A percentile compares a stretch with the other conserved stretches of the same genome.
These are phyloP conservation scores for Bullera alba DNA, from an alignment of 768 basidiomycete species.

Conservation along the genomic window DNA sequence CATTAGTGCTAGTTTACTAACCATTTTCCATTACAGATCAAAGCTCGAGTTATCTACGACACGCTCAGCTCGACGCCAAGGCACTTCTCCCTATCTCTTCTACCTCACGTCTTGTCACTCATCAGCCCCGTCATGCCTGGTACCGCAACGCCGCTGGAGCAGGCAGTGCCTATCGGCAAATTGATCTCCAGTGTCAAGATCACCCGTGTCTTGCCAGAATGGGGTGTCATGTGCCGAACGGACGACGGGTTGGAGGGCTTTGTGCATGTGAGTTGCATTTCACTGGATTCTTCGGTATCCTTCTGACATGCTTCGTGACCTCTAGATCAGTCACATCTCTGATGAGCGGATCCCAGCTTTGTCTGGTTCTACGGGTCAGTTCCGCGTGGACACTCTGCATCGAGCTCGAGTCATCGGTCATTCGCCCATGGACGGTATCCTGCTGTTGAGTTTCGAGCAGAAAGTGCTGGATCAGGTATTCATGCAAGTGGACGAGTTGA, in stretches of 20 bases:
- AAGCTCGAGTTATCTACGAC: constrained; percentile 76
- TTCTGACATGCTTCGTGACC: neutral
- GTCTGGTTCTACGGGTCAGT: constrained; percentile 63
- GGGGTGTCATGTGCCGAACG: constrained; percentile 69
- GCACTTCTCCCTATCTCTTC: constrained; percentile 71
- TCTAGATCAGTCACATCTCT: constrained; percentile 93
- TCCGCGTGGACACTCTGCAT: constrained; percentile 72
- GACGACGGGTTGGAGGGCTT: constrained; percentile 65
- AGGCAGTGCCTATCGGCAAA: constrained; percentile 66
- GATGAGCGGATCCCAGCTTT: constrained; percentile 84
- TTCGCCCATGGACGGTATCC: constrained; percentile 73
- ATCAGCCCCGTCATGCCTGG: constrained; percentile 27
- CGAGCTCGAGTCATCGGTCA: constrained; percentile 80
- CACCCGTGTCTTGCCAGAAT: constrained; percentile 65
- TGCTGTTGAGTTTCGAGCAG: constrained; percentile 78
- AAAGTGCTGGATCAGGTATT: constrained; percentile 80
- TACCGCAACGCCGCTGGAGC: constrained; percentile 47
- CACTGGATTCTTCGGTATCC: constrained; percentile 6
- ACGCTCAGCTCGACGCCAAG: constrained; percentile 64
- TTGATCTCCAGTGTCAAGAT: constrained; percentile 68
- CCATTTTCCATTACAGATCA: constrained; percentile 51
- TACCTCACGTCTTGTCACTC: constrained; percentile 63
- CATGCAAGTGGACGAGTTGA: constrained; percentile 70
- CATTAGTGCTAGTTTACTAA: constrained; percentile 25
- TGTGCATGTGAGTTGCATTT: constrained; percentile 62